These are phyloP conservation scores for Curvularia sp. DNA, from an alignment of 2,329 filamentous ascomycete genomes.

Conservation along the genomic window DNA sequence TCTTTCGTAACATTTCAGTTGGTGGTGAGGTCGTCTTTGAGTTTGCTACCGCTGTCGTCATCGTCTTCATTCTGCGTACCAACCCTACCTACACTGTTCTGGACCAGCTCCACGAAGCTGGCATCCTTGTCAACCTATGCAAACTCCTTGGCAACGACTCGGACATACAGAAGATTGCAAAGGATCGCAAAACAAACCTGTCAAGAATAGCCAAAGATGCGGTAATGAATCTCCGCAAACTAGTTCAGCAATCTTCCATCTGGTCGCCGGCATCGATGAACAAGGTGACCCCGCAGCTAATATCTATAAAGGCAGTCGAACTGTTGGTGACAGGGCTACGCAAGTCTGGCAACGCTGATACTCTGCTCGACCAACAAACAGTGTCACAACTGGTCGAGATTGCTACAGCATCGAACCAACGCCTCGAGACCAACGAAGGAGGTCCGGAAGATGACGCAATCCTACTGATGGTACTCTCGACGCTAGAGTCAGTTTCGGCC, in stretches of 20 bases:
- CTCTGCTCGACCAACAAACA: conserved; percentile 54
- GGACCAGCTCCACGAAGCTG: conserved; percentile 63
- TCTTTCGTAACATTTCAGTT: conserved; percentile 67
- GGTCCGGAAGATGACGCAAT: conserved; percentile 29
- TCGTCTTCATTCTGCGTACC: conserved; percentile 68
- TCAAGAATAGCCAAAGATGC: conserved; percentile 68
- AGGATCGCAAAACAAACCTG: conserved; percentile 72
- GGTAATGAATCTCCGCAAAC: conserved; percentile 62
- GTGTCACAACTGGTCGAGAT: conserved; percentile 55
- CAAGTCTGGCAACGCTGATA: conserved; percentile 56
- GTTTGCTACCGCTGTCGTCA: conserved; percentile 69
- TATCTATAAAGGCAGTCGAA: conserved; percentile 71
- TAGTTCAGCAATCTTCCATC: conserved; percentile 61
- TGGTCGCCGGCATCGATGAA: conserved; percentile 65
- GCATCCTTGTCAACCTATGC: conserved; percentile 63
- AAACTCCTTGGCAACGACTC: conserved; percentile 60
- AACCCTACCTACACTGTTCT: conserved; percentile 68
- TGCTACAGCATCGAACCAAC: conserved; percentile 34
- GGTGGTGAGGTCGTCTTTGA: conserved; percentile 58
- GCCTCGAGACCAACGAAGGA: conserved; percentile 24
- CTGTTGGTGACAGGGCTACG: conserved; percentile 62
- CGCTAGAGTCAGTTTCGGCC: conserved; percentile 60
- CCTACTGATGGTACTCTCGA: conserved; percentile 56
- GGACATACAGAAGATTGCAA: conserved; percentile 68
- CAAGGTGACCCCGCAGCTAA: conserved; percentile 66